phyloP scores from a whole-genome alignment of 306 rosid genomes.

The Lathyrus sativus region DNA sequence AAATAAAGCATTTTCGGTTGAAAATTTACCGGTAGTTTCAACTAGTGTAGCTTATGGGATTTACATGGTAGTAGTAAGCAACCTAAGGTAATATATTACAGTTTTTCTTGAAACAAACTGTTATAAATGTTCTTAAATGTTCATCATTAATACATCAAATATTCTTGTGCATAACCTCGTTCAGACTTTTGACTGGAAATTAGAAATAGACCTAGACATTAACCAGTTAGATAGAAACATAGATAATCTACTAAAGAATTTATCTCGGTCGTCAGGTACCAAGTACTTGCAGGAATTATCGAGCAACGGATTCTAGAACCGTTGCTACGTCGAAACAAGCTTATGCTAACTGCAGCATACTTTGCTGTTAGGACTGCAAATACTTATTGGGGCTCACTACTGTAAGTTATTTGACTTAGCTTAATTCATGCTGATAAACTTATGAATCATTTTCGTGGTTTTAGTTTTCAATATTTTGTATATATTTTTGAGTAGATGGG shows the following conservation, averaged over 20 bases:
- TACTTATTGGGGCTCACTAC: slow-evolving; percentile 80
- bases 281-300: slow-evolving; percentile 75
- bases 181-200: background rate
- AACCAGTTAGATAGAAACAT: too few relatives aligned
- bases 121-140: background rate
- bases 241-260: slow-evolving; percentile 10
- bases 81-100: slow-evolving; percentile 62
- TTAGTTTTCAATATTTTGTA: slow-evolving; percentile 14
- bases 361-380: slow-evolving; percentile 79
- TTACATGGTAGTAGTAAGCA: slow-evolving; percentile 85
- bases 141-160: background rate
- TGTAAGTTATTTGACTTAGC: slow-evolving; percentile 54
- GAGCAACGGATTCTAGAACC: slow-evolving; percentile 89
- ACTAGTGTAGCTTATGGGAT: slow-evolving; percentile 84
- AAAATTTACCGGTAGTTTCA: slow-evolving; percentile 76
- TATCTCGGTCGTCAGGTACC: slow-evolving; percentile 57
- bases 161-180: background rate
- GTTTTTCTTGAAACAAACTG: background rate
- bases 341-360: slow-evolving; percentile 62
- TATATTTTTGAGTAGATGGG: slow-evolving; percentile 66
- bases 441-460: background rate
- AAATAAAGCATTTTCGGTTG: slow-evolving; percentile 61
- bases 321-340: slow-evolving; percentile 61
- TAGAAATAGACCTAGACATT: too few relatives aligned
- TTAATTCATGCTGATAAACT: background rate